Conservation (phyloP, 1,284 basidiomycete genomes). For the Farysia itapuensis region DNA sequence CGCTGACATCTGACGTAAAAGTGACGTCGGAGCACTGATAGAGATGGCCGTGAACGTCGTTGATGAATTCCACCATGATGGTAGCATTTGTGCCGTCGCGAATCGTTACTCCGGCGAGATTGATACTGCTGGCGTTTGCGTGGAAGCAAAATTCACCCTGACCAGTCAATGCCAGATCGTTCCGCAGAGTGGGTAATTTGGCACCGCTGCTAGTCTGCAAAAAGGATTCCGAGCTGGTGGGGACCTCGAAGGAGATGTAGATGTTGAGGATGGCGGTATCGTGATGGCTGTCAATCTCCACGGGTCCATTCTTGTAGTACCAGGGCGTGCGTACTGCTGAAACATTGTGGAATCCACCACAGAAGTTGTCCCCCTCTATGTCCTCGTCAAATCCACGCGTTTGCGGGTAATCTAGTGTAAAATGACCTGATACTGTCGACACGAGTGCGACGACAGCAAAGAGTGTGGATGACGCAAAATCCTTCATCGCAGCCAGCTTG, state of each 20-base stretch:
- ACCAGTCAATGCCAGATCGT: slow-evolving; percentile 12
- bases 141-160: slow-evolving; percentile 32
- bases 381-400: slow-evolving; percentile 38
- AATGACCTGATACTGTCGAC: slow-evolving; percentile 10
- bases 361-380: slow-evolving; percentile 20
- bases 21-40: slow-evolving; percentile 35
- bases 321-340: slow-evolving; percentile 12
- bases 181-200: slow-evolving; percentile 2
- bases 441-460: slow-evolving; percentile 3
- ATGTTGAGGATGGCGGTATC: slow-evolving; percentile 31
- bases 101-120: neutral
- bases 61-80: slow-evolving; percentile 39
- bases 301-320: slow-evolving; percentile 24
- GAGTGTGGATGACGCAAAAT: neutral
- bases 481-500: too few relatives aligned
- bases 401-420: slow-evolving; percentile 23
- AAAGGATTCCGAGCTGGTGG: slow-evolving; percentile 13
- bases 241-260: slow-evolving; percentile 19
- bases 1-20: slow-evolving; percentile 8
- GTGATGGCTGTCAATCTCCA: slow-evolving; percentile 36
- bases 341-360: slow-evolving; percentile 31
- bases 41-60: slow-evolving; percentile 20
- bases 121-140: slow-evolving; percentile 10
- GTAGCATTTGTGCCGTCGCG: slow-evolving; percentile 22
- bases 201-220: slow-evolving; percentile 1